Percentiles rank a stretch among this genome's conserved stretches.
Conservation (phyloP, 1,284 basidiomycete species). For the Cryptococcus sp. region DNA sequence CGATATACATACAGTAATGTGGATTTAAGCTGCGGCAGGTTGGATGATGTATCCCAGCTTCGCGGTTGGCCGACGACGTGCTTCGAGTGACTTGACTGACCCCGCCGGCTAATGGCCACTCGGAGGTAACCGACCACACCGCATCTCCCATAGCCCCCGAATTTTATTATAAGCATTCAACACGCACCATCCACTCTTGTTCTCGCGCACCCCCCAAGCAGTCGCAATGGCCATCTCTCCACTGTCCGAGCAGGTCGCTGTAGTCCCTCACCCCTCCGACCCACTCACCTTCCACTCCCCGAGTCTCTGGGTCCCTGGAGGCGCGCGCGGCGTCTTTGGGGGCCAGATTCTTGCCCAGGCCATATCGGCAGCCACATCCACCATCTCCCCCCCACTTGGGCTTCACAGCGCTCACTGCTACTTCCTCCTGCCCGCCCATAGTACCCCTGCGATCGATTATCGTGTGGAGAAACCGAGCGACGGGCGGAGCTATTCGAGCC, state of each 20-base stretch:
- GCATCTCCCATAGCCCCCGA: not conserved
- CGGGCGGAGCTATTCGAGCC: slow-evolving; percentile 44
- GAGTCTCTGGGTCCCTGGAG: slow-evolving; percentile 64
- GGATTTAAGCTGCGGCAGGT: too few relatives aligned
- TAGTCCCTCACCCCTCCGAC: not conserved
- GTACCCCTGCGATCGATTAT: slow-evolving; percentile 75
- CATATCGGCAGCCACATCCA: slow-evolving; percentile 70
- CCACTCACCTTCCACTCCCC: slow-evolving; percentile 52
- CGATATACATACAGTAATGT: too few relatives aligned
- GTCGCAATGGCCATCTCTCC: too few relatives aligned
- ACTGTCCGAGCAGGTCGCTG: not conserved
- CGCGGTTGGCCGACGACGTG: too few relatives aligned
- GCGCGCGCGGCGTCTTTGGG: slow-evolving; percentile 77
- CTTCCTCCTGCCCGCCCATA: slow-evolving; percentile 59
- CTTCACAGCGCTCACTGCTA: slow-evolving; percentile 58
- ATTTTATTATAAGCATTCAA: not conserved
- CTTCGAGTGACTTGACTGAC: too few relatives aligned
- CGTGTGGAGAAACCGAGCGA: slow-evolving; percentile 80
- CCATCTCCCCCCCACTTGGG: slow-evolving; percentile 63
- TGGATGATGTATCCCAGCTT: too few relatives aligned
- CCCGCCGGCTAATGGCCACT: too few relatives aligned
- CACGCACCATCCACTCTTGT: not conserved
- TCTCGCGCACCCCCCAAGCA: not conserved
- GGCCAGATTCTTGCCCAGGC: slow-evolving; percentile 85
- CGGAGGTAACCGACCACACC: too few relatives aligned